Base-by-base conservation (phyloP, 768 basidiomycete species). In the Amanita pallidorosea region DNA sequence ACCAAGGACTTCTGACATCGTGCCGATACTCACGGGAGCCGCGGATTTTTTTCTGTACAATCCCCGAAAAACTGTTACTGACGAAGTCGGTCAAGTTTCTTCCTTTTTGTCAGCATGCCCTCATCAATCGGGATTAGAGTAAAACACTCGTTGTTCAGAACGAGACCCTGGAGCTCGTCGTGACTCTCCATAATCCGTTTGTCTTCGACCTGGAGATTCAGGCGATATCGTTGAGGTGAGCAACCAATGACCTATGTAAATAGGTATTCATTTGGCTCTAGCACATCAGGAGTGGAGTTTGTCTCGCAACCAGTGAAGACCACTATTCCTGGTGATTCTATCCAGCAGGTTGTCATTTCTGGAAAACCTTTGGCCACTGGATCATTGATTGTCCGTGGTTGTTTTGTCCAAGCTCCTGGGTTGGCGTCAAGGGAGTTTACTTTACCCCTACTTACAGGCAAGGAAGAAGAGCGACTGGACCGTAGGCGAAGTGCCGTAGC, bases 21-120 rank as follows among this genome's bases (percentile, higher is more conserved):
- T 66, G 23, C 73, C 81, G 2, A 70, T 83, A 44, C 65, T 85
- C 3, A 68, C 72, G 38, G 81, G 81, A 3, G 69, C 71, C 27
- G 77, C 74, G 18, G 87, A 93, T 62, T 85, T 88, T 1, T 97
- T 97, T 67, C 68, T 98, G 52, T 96, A 96, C 63, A 93, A 97
- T 63, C 95, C 95, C 2, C 73, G 94, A 52, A 81, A 77, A 60
- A 65, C 75, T 6, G 64, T 70, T 25, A 17, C 20, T n/a, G 50
- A 34, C 37, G 67, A 72, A 27, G 71, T 72, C 13, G 81, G 82
- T 72, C 86, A 88, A 38, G 59, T 71, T 55, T 25, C 7, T 4
- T 43, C 13, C 31, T 27, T 29, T 13, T 45, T 22, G 29, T 27
- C 35, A 36, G 40, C n/a, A 17, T 47, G 11, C 43, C 18, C 17